Evolutionary conservation across 306 rosid genomes (phyloP).

Genomic region (Rosa lucieae): DNA sequence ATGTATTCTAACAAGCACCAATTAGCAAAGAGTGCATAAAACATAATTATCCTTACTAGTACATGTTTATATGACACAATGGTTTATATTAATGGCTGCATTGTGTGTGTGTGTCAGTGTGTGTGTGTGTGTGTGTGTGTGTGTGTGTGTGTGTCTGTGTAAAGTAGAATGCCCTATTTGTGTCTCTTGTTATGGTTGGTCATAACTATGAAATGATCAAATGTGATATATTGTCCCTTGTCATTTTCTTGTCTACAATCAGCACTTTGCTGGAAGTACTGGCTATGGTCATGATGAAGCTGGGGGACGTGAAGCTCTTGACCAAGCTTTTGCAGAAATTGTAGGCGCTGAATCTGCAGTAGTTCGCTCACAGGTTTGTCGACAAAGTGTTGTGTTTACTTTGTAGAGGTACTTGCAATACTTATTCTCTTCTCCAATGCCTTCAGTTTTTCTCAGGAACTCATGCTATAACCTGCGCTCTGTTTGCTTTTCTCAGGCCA

Average conservation of each 20-base stretch:
- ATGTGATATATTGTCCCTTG: neutral
- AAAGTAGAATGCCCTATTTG: neutral
- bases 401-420: neutral
- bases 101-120: no score
- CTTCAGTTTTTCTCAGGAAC: slow-evolving; percentile 97
- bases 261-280: slow-evolving; percentile 92
- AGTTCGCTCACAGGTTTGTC: slow-evolving; percentile 86
- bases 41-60: neutral
- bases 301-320: slow-evolving; percentile 96
- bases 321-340: slow-evolving; percentile 86
- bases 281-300: slow-evolving; percentile 99
- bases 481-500: slow-evolving; percentile 79
- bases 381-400: neutral
- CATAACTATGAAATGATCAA: neutral
- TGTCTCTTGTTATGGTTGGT: neutral
- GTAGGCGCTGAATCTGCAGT: slow-evolving; percentile 90
- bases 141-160: no score
- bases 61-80: neutral
- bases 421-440: slow-evolving; percentile 22
- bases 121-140: no score
- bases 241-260: slow-evolving; percentile 25
- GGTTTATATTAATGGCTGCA: neutral
- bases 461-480: slow-evolving; percentile 91
- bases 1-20: no score
- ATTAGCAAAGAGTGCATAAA: neutral